These are phyloP conservation scores for Diplocarpon mali DNA, from an alignment of 2,329 filamentous ascomycete genomes.

Conservation along the genomic window DNA sequence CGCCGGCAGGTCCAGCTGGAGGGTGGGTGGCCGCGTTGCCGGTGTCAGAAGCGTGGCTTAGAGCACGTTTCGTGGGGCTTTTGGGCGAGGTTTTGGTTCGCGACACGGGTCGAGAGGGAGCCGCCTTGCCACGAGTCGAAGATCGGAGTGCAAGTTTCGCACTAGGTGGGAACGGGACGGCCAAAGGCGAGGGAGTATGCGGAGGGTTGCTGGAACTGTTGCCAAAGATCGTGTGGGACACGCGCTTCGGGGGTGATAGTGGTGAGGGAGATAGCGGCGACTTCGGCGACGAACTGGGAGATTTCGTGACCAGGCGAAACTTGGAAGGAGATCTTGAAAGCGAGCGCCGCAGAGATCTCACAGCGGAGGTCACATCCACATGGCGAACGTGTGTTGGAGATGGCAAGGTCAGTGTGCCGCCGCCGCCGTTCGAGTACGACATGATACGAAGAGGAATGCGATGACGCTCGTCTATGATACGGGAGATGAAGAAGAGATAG, in stretches of 20 bases:
- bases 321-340: conserved; percentile 92
- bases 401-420: conserved; percentile 74
- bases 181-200: conserved; percentile 40
- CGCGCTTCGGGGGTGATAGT: conserved; percentile 35
- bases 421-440: conserved; percentile 49
- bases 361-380: conserved; percentile 71
- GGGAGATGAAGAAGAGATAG: conserved; percentile 3
- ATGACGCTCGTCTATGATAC: conserved; percentile 15
- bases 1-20: conserved; percentile 17
- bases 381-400: conserved; percentile 77
- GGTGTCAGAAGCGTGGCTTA: conserved; percentile 55
- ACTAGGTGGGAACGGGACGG: conserved; percentile 55
- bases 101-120: conserved; percentile 41
- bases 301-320: conserved; percentile 51
- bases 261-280: conserved; percentile 49
- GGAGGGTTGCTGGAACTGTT: conserved; percentile 25
- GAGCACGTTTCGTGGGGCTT: conserved; percentile 69
- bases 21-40: conserved; percentile 50
- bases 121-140: conserved; percentile 46
- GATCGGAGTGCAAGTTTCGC: conserved; percentile 56
- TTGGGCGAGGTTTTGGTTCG: conserved; percentile 62
- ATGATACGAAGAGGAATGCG: conserved; percentile 31
- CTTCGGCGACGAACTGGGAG: conserved; percentile 35
- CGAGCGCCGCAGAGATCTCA: conserved; percentile 75
- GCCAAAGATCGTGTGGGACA: conserved; percentile 32